Base-by-base conservation (phyloP, 1,284 basidiomycete genomes). In the Apiotrichum laibachii region DNA sequence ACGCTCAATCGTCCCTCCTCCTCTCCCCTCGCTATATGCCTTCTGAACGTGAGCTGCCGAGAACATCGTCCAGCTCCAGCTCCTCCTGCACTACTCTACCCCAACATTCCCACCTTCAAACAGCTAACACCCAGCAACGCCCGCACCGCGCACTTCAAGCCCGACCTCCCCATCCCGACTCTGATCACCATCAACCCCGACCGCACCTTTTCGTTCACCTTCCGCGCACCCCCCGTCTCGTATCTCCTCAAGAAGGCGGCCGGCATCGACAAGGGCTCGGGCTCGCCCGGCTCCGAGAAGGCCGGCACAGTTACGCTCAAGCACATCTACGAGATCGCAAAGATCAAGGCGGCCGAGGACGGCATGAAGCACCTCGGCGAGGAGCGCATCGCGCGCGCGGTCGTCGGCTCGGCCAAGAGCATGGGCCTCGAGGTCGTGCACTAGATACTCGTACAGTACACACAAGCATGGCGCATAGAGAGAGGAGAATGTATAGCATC, bases 251-350 rank as follows among this genome's bases (percentile, higher is more conserved):
- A 95, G 80, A 88, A 92, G 76, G 88, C 91, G 31, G 88, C 92
- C 46, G 89, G 88, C 11, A 87, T 98, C 70, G 89, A 92, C 69
- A 94, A 92, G 77, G 95, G 94, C 85, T 80, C 88, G 86, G 71
- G 68, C 2, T 53, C 53, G 12, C 60, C 66, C 12, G 65, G 65
- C n/a, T 40, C 59, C 2, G 26, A 67, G 73, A 80, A 83, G 60
- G 82, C 84, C 61, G 92, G 90, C 50, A 92, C 88, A 33, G 84
- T 99, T 70, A 90, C 85, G 67, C 83, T 99, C 71, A 99, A 99
- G 82, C 94, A 98, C 81, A 85, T 99, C 72, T 99, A 96, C 79
- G 96, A 99, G 82, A 98, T 99, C 73, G 93, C 96, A 42, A 96
- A 91, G 83, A 90, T 99, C 77, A 99, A 99, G 82, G 85, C 87